Conservation (phyloP, 208 protist species). For the Herpetomonas tarakana region DNA sequence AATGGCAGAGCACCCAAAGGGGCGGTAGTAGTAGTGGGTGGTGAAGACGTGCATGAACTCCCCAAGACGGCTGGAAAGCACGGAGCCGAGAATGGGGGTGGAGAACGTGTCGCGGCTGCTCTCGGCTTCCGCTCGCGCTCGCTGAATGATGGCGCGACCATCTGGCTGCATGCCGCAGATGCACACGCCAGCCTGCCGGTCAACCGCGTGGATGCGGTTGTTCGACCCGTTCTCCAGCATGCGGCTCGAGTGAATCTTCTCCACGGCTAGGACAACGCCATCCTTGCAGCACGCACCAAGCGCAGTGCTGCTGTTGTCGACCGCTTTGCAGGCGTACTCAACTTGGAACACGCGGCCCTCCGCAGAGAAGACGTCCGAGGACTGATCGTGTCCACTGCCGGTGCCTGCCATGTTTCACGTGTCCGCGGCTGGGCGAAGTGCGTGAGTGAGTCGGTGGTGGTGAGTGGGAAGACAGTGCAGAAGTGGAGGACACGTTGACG, state of each 20-base stretch:
- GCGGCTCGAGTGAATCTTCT: constrained; percentile 97
- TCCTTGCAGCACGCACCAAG: constrained; percentile 96
- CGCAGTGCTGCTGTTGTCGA: constrained; percentile 98
- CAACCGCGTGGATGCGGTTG: constrained; percentile 94
- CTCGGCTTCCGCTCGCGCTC: constrained; percentile 91
- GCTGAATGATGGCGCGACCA: constrained; percentile 92
- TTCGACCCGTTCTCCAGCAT: constrained; percentile 96
- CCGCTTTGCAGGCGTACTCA: constrained; percentile 99
- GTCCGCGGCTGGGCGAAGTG: constrained; percentile 12
- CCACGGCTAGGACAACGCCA: constrained; percentile 98
- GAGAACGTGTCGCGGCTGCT: constrained; percentile 93
- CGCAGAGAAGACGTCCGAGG: constrained; percentile 97
- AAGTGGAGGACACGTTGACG: background rate
- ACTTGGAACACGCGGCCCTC: constrained; percentile 99
- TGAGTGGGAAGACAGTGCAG: background rate
- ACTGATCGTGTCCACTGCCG: constrained; percentile 96
- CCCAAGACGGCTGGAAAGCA: constrained; percentile 89
- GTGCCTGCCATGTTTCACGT: constrained; percentile 43
- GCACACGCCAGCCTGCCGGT: constrained; percentile 91
- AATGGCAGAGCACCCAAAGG: constrained; percentile 96
- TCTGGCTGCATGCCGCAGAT: constrained; percentile 97
- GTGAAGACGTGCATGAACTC: constrained; percentile 96
- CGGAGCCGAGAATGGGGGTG: constrained; percentile 89
- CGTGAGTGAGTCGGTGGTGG: too few relatives aligned
- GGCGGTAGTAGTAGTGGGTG: constrained; percentile 93